Evolutionary conservation across 345 rosid species (phyloP).

Genomic region (Bruguiera sexangula): DNA sequence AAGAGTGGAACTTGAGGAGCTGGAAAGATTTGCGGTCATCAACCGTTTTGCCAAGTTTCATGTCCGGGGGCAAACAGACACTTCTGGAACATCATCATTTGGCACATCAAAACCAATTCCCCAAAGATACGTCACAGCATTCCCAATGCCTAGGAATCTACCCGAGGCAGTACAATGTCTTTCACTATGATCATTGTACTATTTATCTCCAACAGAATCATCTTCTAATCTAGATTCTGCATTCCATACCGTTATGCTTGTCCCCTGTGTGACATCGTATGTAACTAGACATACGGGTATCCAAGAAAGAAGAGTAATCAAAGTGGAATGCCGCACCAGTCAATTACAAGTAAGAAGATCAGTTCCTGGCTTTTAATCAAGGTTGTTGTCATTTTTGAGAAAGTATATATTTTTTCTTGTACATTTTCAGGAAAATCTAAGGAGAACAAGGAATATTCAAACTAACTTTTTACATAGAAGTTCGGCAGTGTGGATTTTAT

Average conservation of each 20-base stretch:
- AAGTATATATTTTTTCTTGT: constrained; percentile 38
- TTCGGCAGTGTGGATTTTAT: constrained; percentile 27
- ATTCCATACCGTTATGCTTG: constrained; percentile 14
- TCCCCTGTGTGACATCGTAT: constrained; percentile 4
- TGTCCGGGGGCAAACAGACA: constrained; percentile 52
- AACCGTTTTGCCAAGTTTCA: constrained; percentile 92
- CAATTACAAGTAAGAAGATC: constrained; percentile 22
- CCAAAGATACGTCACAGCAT: constrained; percentile 69
- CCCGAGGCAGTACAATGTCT: constrained; percentile 92
- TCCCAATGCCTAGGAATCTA: constrained; percentile 71
- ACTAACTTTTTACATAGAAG: constrained; percentile 25
- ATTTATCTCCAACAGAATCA: constrained; percentile 16
- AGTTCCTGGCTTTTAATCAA: constrained; percentile 17
- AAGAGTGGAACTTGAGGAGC: constrained; percentile 69
- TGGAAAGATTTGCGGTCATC: constrained; percentile 72
- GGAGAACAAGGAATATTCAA: constrained; percentile 33
- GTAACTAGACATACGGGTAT: constrained; percentile 18
- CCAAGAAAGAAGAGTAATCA: constrained; percentile 22
- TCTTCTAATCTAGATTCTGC: constrained; percentile 22
- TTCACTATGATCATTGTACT: constrained; percentile 55
- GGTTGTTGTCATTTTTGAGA: constrained; percentile 36
- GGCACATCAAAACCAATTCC: constrained; percentile 43
- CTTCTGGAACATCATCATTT: constrained; percentile 42
- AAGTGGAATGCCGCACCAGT: constrained; percentile 21
- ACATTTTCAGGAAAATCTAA: constrained; percentile 35